Evolutionary conservation across 345 rosid species (phyloP), one percentile per base, ranked within the genome.

Genomic region (Eucalyptus shirleyi): DNA sequence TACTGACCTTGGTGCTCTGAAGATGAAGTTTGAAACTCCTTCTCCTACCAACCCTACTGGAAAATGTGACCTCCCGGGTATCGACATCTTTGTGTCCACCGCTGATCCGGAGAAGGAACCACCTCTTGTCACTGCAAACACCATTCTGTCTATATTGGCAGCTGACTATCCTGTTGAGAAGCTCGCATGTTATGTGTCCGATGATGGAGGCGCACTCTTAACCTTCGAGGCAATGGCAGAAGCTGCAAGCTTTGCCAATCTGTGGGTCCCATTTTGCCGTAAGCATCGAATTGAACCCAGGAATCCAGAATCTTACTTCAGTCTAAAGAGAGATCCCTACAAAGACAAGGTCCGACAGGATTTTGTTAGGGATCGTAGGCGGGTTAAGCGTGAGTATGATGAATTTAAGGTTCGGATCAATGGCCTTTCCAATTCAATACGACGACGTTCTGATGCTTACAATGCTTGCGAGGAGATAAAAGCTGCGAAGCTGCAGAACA

Each of bases 261-360:
- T 89, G 45, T 92, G 93, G 93, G 93, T 92, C 16, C 93, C 92
- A 10, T 92, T 92, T 81, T 90, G 93, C 72, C 91, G 90, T 4
- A 90, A 92, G 87, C 92, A 92, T 45, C 16, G n/a, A 18, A 88
- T 92, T 23, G 93, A 92, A 80, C 93, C 93, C 2, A 89, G 93
- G 87, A 92, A 90, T 77, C 92, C 90, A 13, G 93, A 89, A 81
- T 80, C 92, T 50, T 92, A 90, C 80, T 92, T 92, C 91, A 89
- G 56, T 72, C 51, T 90, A 90, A 92, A 90, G 88, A 89, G 91
- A 47, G 92, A 92, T 65, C 92, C 90, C 16, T 90, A 89, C 88
- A 90, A 92, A 88, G 86, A 92, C 86, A 90, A 90, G 89, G 91
- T 92, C 42, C 77, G 89, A 45, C 72, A 81, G 13, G 91, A 92